These are phyloP conservation scores for Fraxinus xanthoxyloides DNA, from an alignment of 305 asterid genomes.

Conservation along the genomic window DNA sequence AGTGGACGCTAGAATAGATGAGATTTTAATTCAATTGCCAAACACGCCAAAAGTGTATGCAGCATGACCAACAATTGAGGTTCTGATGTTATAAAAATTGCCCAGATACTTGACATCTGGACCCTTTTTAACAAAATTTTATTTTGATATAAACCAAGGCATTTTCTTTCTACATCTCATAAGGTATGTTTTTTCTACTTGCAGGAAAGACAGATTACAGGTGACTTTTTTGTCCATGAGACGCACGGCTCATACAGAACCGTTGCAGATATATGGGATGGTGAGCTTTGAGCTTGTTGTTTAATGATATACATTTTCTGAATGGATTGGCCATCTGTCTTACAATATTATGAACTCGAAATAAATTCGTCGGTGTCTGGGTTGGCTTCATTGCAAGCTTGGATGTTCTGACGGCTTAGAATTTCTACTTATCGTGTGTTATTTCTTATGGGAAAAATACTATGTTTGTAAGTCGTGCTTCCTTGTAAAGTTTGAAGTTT, in stretches of 20 bases:
- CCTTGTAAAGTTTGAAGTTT: not conserved
- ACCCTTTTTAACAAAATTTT: not conserved
- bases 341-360: not conserved
- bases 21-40: not conserved
- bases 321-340: not conserved
- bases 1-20: not conserved
- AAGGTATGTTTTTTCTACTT: not conserved
- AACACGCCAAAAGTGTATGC: not conserved
- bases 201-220: conserved; percentile 63
- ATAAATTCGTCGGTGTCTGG: not conserved
- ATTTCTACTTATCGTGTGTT: not conserved
- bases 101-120: not conserved
- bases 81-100: not conserved
- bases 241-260: conserved; percentile 55
- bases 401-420: not conserved
- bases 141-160: not conserved
- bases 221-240: conserved; percentile 44
- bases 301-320: not conserved
- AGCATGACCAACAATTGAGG: not conserved
- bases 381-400: not conserved
- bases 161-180: not conserved
- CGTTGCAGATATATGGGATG: conserved; percentile 75
- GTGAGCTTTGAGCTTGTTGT: conserved; percentile 43
- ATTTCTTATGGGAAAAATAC: not conserved
- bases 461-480: not conserved